Conservation (phyloP, 208 protist species). For the Leishmania major region DNA sequence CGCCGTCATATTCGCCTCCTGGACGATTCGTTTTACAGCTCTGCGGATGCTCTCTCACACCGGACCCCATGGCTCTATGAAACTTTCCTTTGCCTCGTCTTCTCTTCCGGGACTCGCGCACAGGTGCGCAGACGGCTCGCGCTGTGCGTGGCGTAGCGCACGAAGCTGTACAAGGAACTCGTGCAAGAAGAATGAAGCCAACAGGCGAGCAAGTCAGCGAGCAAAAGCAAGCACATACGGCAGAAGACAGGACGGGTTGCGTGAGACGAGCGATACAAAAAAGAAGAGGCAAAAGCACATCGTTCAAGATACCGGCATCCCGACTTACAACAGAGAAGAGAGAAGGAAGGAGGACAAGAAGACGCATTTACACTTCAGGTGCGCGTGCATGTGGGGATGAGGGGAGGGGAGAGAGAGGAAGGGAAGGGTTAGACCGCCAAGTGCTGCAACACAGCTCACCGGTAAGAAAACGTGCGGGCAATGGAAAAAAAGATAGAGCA, state of each 20-base stretch:
- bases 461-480: background rate
- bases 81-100: background rate
- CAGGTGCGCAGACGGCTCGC: background rate
- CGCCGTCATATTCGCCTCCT: background rate
- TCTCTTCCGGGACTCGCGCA: background rate
- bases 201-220: background rate
- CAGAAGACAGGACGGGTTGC: background rate
- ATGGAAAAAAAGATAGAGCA: background rate
- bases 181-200: background rate
- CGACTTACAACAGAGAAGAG: background rate
- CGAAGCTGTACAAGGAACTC: background rate
- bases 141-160: background rate
- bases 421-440: background rate
- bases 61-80: background rate
- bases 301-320: background rate
- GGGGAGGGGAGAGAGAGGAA: too few relatives aligned
- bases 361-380: background rate
- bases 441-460: background rate
- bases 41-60: background rate
- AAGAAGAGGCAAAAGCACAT: background rate
- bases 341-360: background rate
- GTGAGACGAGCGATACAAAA: background rate
- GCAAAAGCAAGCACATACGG: background rate
- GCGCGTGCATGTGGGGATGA: background rate
- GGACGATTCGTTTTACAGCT: background rate